phyloP scores from a whole-genome alignment of 306 rosid genomes.

The Vigna trinervia region DNA sequence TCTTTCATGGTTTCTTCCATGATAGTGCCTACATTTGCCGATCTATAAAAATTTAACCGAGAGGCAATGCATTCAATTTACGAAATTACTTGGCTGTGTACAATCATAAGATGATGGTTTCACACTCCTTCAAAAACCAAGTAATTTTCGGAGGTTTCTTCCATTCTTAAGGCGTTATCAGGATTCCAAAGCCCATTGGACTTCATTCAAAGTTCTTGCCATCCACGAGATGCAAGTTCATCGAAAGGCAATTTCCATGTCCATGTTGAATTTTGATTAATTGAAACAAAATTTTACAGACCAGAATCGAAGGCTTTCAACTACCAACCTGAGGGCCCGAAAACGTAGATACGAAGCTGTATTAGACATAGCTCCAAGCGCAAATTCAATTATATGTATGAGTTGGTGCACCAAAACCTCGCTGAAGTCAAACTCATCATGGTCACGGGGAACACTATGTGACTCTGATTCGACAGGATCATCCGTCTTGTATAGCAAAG shows the following conservation, averaged over 20 bases:
- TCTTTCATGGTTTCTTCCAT: slow-evolving; percentile 23
- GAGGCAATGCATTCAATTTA: slow-evolving; percentile 6
- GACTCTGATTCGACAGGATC: slow-evolving; percentile 68
- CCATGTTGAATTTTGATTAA: slow-evolving; percentile 23
- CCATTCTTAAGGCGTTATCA: slow-evolving; percentile 6
- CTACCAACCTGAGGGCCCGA: slow-evolving; percentile 92
- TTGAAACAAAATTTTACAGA: slow-evolving; percentile 9
- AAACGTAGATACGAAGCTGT: slow-evolving; percentile 98
- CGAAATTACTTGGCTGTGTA: not conserved
- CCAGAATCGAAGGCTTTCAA: slow-evolving; percentile 8
- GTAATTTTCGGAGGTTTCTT: slow-evolving; percentile 9
- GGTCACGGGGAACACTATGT: slow-evolving; percentile 56
- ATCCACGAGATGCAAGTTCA: slow-evolving; percentile 26
- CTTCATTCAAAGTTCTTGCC: slow-evolving; percentile 7
- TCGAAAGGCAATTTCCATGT: slow-evolving; percentile 21
- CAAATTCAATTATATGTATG: slow-evolving; percentile 96
- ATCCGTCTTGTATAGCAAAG: slow-evolving; percentile 59
- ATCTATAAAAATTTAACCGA: not conserved
- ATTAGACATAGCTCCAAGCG: slow-evolving; percentile 94
- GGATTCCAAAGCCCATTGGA: slow-evolving; percentile 8
- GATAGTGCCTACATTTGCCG: slow-evolving; percentile 11
- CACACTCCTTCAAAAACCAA: slow-evolving; percentile 12
- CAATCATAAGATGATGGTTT: not conserved
- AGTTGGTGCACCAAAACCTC: slow-evolving; percentile 96
- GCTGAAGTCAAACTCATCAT: slow-evolving; percentile 86